phyloP scores from a whole-genome alignment of 1,284 basidiomycete genomes.

The Irpex sp. region DNA sequence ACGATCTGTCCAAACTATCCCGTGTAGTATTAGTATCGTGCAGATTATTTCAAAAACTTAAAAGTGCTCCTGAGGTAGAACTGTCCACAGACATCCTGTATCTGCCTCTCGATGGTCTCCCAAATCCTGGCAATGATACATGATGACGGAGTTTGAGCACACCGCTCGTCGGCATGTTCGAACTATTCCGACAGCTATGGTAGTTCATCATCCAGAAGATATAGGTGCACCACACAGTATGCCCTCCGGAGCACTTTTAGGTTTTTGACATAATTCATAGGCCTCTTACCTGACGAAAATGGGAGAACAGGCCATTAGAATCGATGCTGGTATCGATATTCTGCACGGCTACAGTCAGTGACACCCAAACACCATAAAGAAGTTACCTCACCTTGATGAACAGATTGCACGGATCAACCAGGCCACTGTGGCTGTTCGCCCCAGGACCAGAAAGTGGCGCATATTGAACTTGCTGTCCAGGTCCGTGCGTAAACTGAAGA shows the following conservation, averaged over 20 bases:
- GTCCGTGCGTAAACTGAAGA: constrained; percentile 71
- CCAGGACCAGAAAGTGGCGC: constrained; percentile 72
- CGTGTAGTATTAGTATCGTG: neutral
- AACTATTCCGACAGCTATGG: no score
- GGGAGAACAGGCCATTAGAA: constrained; percentile 75
- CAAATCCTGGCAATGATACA: no score
- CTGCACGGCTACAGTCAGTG: constrained; percentile 35
- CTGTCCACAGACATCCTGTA: no score
- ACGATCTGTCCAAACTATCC: constrained; percentile 79
- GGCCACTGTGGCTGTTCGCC: constrained; percentile 74
- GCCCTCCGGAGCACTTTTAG: no score
- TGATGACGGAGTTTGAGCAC: no score
- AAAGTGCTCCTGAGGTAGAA: no score
- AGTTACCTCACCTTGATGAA: constrained; percentile 70
- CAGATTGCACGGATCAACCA: constrained; percentile 89
- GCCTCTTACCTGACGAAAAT: constrained; percentile 66
- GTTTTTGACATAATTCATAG: no score
- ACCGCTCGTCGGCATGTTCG: no score
- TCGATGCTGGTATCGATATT: constrained; percentile 84
- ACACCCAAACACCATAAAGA: neutral
- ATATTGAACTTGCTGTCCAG: constrained; percentile 85
- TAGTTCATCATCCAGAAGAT: no score
- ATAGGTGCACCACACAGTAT: no score
- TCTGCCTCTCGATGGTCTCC: no score
- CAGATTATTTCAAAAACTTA: no score